Evolutionary conservation across 78 protist species (phyloP).

Genomic region (Dictyostelium capitatum): DNA sequence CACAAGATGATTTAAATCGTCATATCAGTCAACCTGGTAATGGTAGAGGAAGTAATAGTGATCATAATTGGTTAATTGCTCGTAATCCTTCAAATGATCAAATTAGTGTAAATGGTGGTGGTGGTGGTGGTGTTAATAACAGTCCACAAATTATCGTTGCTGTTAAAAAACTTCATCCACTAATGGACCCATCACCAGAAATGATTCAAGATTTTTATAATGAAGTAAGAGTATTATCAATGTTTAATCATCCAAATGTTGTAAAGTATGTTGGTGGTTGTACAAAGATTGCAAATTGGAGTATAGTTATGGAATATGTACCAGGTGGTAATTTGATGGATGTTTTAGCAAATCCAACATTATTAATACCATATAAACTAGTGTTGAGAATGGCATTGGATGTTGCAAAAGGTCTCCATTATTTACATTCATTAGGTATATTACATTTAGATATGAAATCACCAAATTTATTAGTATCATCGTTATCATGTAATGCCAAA

Average conservation of each 20-base stretch:
- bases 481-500: constrained; percentile 12
- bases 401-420: constrained; percentile 73
- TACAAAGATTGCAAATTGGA: constrained; percentile 51
- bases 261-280: constrained; percentile 80
- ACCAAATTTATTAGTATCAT: constrained; percentile 58
- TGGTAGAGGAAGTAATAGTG: background rate
- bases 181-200: constrained; percentile 56
- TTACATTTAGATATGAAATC: constrained; percentile 75
- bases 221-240: constrained; percentile 42
- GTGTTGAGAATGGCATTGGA: constrained; percentile 71
- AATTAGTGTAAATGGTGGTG: background rate
- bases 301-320: constrained; percentile 68
- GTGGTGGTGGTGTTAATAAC: too few species aligned
- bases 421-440: constrained; percentile 76
- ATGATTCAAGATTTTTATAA: constrained; percentile 68
- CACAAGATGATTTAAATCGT: constrained; percentile 25
- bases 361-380: constrained; percentile 29
- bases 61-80: constrained; percentile 2
- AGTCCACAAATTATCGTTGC: constrained; percentile 50
- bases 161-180: constrained; percentile 54
- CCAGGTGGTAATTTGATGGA: constrained; percentile 79
- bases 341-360: constrained; percentile 16
- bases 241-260: constrained; percentile 77
- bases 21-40: constrained; percentile 7
- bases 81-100: constrained; percentile 3